phyloP scores from a whole-genome alignment of 495 filamentous ascomycete species.

The Lophiostoma macrostomum region DNA sequence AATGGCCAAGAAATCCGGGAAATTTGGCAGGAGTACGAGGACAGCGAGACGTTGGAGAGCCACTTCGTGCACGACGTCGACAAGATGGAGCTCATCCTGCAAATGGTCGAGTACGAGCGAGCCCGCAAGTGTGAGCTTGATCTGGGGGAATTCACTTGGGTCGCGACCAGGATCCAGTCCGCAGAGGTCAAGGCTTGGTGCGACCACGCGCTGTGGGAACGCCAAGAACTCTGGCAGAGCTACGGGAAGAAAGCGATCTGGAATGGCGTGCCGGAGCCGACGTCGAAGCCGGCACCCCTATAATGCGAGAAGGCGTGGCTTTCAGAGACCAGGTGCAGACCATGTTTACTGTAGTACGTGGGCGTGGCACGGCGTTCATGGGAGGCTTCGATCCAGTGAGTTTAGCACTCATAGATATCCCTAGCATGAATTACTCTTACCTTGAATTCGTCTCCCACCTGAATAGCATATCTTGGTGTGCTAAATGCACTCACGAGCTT shows the following conservation, averaged over 20 bases:
- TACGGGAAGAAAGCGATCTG: conserved; percentile 20
- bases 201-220: conserved; percentile 69
- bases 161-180: conserved; percentile 66
- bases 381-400: not conserved
- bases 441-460: not conserved
- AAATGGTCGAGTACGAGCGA: conserved; percentile 97
- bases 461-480: too few species aligned
- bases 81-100: conserved; percentile 88
- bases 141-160: conserved; percentile 78
- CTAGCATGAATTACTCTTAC: not conserved
- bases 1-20: conserved; percentile 65
- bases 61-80: conserved; percentile 94
- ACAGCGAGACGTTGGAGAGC: conserved; percentile 73
- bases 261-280: conserved; percentile 3
- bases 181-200: conserved; percentile 79
- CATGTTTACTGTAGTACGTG: not conserved
- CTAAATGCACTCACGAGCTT: too few species aligned
- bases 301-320: not conserved
- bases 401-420: not conserved
- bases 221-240: conserved; percentile 67
- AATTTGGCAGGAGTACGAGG: conserved; percentile 93
- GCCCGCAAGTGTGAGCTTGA: conserved; percentile 60
- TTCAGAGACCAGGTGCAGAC: not conserved
- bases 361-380: not conserved
- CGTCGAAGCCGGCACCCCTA: conserved; percentile 12